Evolutionary conservation across 345 rosid species (phyloP).

Genomic region (Camelina hispida): DNA sequence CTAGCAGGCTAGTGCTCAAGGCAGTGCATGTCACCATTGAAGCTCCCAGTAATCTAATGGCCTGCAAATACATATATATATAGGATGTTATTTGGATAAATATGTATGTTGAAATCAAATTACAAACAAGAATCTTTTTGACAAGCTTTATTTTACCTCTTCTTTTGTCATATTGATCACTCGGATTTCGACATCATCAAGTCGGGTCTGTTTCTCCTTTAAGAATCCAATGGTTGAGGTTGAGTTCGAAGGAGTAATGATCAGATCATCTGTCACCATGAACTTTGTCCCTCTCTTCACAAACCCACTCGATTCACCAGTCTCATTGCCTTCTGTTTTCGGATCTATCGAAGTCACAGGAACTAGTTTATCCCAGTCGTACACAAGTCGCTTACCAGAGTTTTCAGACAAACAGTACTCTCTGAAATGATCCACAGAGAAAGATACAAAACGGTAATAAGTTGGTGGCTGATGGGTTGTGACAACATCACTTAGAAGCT

Average conservation of each 20-base stretch:
- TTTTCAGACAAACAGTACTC: conserved; percentile 10
- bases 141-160: neutral
- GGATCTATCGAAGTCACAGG: conserved; percentile 11
- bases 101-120: neutral
- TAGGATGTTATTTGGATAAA: neutral
- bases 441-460: conserved; percentile 11
- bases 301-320: neutral
- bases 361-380: neutral
- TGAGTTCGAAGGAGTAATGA: neutral
- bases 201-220: conserved; percentile 4
- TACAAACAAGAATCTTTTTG: no score
- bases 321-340: neutral
- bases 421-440: neutral
- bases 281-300: conserved; percentile 11
- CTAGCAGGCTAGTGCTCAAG: neutral
- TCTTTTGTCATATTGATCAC: neutral
- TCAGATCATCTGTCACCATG: conserved; percentile 17
- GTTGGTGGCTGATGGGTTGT: conserved; percentile 1
- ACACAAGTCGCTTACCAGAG: conserved; percentile 1
- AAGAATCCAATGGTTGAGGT: conserved; percentile 5
- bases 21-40: conserved; percentile 12
- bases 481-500: conserved; percentile 5
- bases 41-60: neutral
- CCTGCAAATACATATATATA: neutral
- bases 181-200: conserved; percentile 1